Base-by-base conservation (phyloP, 1,284 basidiomycete species). In the Microstroma glucosiphilum region DNA sequence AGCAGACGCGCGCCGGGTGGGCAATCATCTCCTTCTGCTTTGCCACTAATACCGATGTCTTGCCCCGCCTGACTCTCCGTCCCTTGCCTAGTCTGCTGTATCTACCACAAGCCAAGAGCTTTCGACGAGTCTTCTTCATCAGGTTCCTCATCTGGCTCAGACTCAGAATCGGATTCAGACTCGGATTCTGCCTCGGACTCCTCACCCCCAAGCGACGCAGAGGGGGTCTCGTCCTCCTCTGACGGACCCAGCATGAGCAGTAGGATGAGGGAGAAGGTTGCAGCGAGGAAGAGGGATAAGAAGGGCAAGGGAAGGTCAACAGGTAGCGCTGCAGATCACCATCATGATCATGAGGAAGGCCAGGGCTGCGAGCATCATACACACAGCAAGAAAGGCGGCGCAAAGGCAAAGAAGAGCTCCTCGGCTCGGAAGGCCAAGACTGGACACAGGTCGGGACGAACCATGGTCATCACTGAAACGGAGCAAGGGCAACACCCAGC, bases 51-150 rank as follows among this genome's bases (percentile, higher is more conserved):
- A n/a, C 26, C 30, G 53, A 40, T 19, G n/a, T 17, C 43, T 21
- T 30, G 9, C 41, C 58, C 11, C 26, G 42, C 13, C 26, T 53
- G 17, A 11, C 7, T n/a, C 3, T 40, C 13, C 17, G 3, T 37
- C 3, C 30, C 30, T 37, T 9, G 30, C 17, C 26, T 61, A 74
- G 72, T 78, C 56, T 78, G 76, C 58, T 78, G 76, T 61, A 78
- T 78, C 59, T 78, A 72, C 57, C 76, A 77, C 58, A 78, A 77
- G 48, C 73, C 71, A 3, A 65, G 71, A 21, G 67, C 76, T 0
- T 77, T 76, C 56, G 76, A 73, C 59, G 76, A 78, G 60, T 70
- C 68, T 3, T 69, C 66, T 9, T 69, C 67, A 12, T 54, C 49
- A 25, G 59, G 56, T n/a, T 64, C 62, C 15, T 62, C 61, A 8